These are phyloP conservation scores for Sporothrix euskadiensis DNA, from an alignment of 2,329 filamentous ascomycete genomes.

Conservation along the genomic window DNA sequence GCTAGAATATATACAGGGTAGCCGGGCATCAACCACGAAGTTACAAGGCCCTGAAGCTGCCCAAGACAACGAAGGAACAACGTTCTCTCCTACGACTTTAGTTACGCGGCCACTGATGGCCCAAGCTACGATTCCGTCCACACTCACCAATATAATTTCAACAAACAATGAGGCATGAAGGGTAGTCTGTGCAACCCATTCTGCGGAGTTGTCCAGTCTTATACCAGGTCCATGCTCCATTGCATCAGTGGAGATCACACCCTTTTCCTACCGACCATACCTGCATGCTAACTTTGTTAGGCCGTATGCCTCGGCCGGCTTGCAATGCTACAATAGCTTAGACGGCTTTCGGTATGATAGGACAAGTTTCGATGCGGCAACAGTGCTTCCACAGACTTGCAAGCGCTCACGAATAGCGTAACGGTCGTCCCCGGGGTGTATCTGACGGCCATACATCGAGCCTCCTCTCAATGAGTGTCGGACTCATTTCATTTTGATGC, in stretches of 20 bases:
- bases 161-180: neutral
- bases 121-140: neutral
- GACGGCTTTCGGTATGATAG: neutral
- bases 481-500: neutral
- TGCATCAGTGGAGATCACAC: neutral
- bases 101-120: neutral
- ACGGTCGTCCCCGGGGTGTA: neutral
- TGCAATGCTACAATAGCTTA: neutral
- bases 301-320: neutral
- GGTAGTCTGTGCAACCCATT: neutral
- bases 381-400: neutral
- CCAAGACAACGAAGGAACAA: neutral
- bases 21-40: neutral
- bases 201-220: neutral
- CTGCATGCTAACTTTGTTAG: neutral
- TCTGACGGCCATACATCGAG: neutral
- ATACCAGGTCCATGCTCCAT: neutral
- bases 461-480: neutral
- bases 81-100: neutral
- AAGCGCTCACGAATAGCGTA: neutral
- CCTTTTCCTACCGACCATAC: neutral
- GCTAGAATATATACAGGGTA: neutral
- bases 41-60: neutral
- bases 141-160: neutral
- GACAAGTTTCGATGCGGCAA: neutral